Evolutionary conservation across 1,284 basidiomycete genomes (phyloP).

Genomic region (Farysia itapuensis): DNA sequence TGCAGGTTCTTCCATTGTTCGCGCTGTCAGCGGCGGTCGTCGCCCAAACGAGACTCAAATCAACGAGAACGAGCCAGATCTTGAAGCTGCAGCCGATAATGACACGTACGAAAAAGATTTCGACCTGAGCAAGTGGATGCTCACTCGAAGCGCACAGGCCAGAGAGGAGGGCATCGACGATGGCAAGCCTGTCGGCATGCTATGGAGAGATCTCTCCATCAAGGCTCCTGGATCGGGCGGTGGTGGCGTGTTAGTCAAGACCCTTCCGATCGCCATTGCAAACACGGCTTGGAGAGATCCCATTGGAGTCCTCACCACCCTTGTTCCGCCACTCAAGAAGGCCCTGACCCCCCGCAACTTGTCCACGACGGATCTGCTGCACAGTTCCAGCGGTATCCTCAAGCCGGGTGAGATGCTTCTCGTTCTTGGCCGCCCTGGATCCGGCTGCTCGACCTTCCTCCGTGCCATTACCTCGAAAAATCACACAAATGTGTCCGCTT

Average conservation of each 20-base stretch:
- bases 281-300: conserved; percentile 47
- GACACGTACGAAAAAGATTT: conserved; percentile 19
- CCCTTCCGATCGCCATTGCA: conserved; percentile 38
- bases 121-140: conserved; percentile 41
- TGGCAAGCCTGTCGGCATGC: conserved; percentile 46
- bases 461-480: conserved; percentile 41
- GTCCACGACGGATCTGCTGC: conserved; percentile 27
- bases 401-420: conserved; percentile 51
- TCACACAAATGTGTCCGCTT: conserved; percentile 20
- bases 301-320: conserved; percentile 31
- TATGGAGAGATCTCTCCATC: conserved; percentile 43
- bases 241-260: conserved; percentile 49
- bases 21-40: conserved; percentile 12
- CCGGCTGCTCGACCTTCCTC: conserved; percentile 45
- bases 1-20: conserved; percentile 6
- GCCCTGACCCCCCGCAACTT: conserved; percentile 19
- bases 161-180: conserved; percentile 29
- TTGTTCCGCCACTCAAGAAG: conserved; percentile 26
- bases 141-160: conserved; percentile 27
- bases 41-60: conserved; percentile 6
- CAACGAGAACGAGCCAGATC: conserved; percentile 12
- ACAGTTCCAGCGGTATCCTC: conserved; percentile 35
- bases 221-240: conserved; percentile 33
- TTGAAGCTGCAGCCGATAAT: conserved; percentile 3
- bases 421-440: conserved; percentile 49